Percentiles rank a stretch among this genome's conserved stretches.
Conservation (phyloP, 768 basidiomycete species). For the Pisolithus microcarpus region DNA sequence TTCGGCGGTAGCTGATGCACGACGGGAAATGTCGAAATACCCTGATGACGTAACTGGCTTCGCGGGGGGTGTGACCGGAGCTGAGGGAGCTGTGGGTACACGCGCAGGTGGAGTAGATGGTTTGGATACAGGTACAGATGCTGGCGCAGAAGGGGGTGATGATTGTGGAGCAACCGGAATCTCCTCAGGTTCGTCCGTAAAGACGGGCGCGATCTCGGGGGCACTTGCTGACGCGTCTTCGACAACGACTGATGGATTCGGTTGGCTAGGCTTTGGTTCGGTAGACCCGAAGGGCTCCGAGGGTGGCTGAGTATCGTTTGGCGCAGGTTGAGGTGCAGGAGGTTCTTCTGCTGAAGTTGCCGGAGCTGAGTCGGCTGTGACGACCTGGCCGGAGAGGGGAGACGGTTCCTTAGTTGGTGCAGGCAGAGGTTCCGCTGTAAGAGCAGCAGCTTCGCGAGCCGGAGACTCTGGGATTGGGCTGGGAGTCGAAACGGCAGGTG, state of each 20-base stretch:
- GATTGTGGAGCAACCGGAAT: conserved; percentile 6
- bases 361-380: conserved; percentile 12
- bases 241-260: conserved; percentile 6
- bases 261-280: conserved; percentile 3
- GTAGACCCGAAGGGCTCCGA: neutral
- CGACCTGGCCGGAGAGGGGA: conserved; percentile 32
- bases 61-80: conserved; percentile 12
- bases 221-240: conserved; percentile 18
- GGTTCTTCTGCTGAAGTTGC: conserved; percentile 14
- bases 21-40: conserved; percentile 24
- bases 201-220: conserved; percentile 37
- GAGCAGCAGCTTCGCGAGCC: conserved; percentile 45
- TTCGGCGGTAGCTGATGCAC: conserved; percentile 19
- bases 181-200: conserved; percentile 46
- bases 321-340: conserved; percentile 7
- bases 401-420: conserved; percentile 32
- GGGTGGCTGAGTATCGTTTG: conserved; percentile 8
- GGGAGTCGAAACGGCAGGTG: conserved; percentile 30
- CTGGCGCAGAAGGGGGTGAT: conserved; percentile 4
- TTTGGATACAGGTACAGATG: conserved; percentile 14
- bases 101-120: conserved; percentile 12
- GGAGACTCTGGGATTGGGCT: conserved; percentile 71
- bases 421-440: conserved; percentile 24
- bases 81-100: conserved; percentile 8
- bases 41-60: neutral